Evolutionary conservation across 768 basidiomycete genomes (phyloP), one percentile per base, ranked within the genome.

Genomic region (Leccinum sublutescens): DNA sequence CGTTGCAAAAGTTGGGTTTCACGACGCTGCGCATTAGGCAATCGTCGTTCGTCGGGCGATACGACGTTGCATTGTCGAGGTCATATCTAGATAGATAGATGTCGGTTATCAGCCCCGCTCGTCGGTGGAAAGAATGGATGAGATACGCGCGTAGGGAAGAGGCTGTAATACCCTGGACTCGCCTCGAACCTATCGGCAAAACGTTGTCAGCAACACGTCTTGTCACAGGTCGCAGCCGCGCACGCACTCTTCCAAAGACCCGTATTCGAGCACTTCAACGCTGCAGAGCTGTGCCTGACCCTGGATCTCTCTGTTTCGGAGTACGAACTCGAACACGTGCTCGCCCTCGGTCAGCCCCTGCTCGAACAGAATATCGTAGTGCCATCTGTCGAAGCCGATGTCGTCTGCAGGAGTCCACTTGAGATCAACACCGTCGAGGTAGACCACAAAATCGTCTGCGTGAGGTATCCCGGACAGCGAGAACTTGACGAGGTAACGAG

Each of bases 281-380:
- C 85, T 91, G 66, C 91, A 92, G n/a, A 92, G 72, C 64, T 92
- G 90, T 21, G 88, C 88, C 17, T 68, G 69, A 15, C 84, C 85
- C 58, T 82, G 77, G 23, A 79, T 68, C 14, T 70, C 74, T 17
- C 54, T 63, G 58, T 85, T 82, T 49, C 77, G 68, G 53, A 92
- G 75, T 15, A 70, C 76, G 64, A 92, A 93, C 53, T 66, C 75
- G 47, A 92, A 61, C 55, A 81, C 76, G 67, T 92, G 91, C 51
- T 69, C 68, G 10, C 89, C 89, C 4, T 64, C 71, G 19, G 55
- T 61, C 52, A 92, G 68, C 11, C 74, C 64, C 0, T 65, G 66
- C 14, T 79, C 67, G 5, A 75, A 72, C 57, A 77, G 64, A 27
- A 89, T 74, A 57, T 89, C 85, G 66, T 93, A 91, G 68, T 87